These are phyloP conservation scores for Tillandsia leiboldiana DNA, from an alignment of 176 grass and related monocot genomes.

Conservation along the genomic window DNA sequence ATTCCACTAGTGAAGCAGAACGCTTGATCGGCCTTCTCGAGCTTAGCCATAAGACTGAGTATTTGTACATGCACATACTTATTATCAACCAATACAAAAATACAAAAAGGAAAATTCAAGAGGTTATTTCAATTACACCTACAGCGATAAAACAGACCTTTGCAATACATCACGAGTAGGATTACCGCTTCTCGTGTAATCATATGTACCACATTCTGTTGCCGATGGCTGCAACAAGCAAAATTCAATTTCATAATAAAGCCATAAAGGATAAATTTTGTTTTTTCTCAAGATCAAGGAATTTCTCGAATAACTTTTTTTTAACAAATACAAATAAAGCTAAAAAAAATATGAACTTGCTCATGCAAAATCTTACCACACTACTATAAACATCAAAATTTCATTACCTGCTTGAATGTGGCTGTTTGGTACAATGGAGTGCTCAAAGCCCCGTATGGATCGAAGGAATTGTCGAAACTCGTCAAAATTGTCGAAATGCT, in stretches of 20 bases:
- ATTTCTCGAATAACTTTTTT: no score
- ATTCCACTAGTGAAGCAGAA: constrained; percentile 99
- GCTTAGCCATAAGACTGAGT: constrained; percentile 79
- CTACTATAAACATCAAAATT: background rate
- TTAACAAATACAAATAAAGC: background rate
- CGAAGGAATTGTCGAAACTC: constrained; percentile 78
- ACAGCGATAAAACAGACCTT: constrained; percentile 34
- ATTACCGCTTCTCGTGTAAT: constrained; percentile 97
- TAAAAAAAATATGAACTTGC: background rate
- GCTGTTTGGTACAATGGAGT: constrained; percentile 97
- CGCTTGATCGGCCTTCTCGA: constrained; percentile 93
- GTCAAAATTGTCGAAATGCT: constrained; percentile 71
- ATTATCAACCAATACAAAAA: constrained; percentile 17
- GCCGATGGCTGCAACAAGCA: constrained; percentile 54
- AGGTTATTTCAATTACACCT: background rate
- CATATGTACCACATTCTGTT: constrained; percentile 74
- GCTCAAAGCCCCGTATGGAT: constrained; percentile 64
- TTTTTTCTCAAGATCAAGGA: background rate
- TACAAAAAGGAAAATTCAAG: background rate
- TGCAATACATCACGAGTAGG: constrained; percentile 94
- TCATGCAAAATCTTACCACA: background rate
- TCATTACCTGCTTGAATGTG: constrained; percentile 80
- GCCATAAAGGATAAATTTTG: constrained; percentile 20
- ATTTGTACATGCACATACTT: constrained; percentile 7
- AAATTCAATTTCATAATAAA: background rate